Percentiles rank a stretch among this genome's conserved stretches.
phyloP scores from a whole-genome alignment of 2,329 filamentous ascomycete species.

The Botrytis aclada region DNA sequence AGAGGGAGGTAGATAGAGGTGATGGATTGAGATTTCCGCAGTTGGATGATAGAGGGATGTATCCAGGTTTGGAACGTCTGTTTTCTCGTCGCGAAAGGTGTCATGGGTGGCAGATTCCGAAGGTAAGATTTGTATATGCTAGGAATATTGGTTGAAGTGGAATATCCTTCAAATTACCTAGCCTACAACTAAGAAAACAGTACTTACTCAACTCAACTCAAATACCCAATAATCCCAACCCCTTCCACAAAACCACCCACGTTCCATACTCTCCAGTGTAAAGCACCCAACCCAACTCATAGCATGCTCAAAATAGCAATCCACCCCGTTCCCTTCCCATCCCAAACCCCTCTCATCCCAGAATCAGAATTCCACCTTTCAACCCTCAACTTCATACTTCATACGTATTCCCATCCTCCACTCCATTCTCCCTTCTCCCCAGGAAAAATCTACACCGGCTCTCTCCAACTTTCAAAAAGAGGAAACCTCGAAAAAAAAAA shows the following conservation, averaged over 20 bases:
- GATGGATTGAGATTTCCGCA: constrained; percentile 11
- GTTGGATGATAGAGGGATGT: constrained; percentile 13
- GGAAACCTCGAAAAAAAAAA: too few species aligned
- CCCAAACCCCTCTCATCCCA: background rate
- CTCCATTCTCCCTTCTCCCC: too few species aligned
- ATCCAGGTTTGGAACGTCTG: background rate
- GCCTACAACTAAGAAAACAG: background rate
- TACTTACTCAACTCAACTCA: too few species aligned
- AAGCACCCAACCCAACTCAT: background rate
- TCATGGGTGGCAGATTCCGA: background rate
- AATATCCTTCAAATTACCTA: background rate
- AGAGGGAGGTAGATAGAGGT: background rate
- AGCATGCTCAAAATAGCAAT: background rate
- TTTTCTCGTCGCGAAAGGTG: background rate
- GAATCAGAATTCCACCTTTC: too few species aligned
- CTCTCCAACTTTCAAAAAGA: too few species aligned
- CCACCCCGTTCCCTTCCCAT: background rate
- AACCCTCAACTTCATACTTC: too few species aligned
- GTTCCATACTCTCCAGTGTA: background rate
- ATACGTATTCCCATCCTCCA: too few species aligned
- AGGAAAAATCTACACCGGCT: too few species aligned
- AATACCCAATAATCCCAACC: background rate
- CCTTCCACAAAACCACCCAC: background rate
- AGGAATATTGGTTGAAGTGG: background rate
- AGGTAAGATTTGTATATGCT: constrained; percentile 12